These are phyloP conservation scores for Neurospora sp. DNA, from an alignment of 495 filamentous ascomycete species.

Conservation along the genomic window DNA sequence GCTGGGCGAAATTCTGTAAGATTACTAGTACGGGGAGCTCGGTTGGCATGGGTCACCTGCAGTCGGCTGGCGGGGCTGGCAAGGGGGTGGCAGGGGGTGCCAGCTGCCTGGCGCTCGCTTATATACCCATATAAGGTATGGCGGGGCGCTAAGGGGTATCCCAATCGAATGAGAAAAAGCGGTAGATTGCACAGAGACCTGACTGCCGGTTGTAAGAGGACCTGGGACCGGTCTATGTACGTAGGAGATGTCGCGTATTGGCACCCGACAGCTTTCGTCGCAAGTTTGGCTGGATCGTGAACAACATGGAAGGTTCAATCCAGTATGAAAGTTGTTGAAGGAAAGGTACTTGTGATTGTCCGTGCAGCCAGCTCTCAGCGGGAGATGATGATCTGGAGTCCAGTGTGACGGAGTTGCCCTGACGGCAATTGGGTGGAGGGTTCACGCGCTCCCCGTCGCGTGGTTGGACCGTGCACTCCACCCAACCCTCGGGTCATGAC, in stretches of 20 bases:
- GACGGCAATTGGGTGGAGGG: not conserved
- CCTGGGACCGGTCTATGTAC: not conserved
- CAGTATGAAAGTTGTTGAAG: not conserved
- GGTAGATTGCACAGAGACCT: not conserved
- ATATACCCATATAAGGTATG: too few relatives aligned
- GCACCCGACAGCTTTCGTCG: not conserved
- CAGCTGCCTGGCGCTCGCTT: too few relatives aligned
- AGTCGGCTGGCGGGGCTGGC: too few relatives aligned
- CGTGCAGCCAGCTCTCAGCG: not conserved
- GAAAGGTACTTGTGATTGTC: not conserved
- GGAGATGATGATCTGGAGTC: not conserved
- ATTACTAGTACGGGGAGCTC: too few relatives aligned
- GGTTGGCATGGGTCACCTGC: too few relatives aligned
- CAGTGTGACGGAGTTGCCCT: not conserved
- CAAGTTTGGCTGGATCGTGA: not conserved
- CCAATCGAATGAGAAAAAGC: too few relatives aligned
- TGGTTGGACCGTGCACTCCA: not conserved
- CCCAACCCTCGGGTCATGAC: not conserved
- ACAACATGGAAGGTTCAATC: not conserved
- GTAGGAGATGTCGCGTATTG: not conserved
- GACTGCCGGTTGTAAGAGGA: not conserved
- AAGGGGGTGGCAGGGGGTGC: too few relatives aligned
- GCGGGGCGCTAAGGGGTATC: too few relatives aligned
- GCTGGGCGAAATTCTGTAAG: too few relatives aligned
- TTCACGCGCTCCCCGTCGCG: not conserved